Percentiles rank a stretch among this genome's conserved stretches.
Evolutionary conservation across 176 grass and related monocot genomes (phyloP).

Genomic region (Oryza brachyantha): DNA sequence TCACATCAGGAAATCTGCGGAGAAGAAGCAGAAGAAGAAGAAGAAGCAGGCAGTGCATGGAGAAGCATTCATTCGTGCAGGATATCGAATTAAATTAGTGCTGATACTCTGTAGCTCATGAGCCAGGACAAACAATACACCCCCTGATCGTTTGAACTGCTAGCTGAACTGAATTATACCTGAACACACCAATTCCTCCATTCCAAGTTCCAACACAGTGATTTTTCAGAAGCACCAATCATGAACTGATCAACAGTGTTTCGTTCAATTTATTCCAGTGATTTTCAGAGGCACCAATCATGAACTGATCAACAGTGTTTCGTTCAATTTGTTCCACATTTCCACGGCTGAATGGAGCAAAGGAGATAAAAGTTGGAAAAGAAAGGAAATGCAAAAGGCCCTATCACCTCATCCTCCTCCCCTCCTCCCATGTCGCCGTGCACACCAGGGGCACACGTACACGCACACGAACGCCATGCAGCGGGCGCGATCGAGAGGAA

Average conservation of each 20-base stretch:
- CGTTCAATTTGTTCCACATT: background rate
- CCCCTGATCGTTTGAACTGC: background rate
- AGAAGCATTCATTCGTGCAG: background rate
- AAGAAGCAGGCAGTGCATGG: background rate
- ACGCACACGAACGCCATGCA: constrained; percentile 18
- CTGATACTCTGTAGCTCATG: background rate
- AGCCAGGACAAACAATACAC: background rate
- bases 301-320: background rate
- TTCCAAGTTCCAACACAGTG: background rate
- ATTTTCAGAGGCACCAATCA: background rate
- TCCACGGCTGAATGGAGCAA: background rate
- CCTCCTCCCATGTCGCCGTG: constrained; percentile 4
- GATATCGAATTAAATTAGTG: background rate
- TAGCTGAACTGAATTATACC: too few species aligned
- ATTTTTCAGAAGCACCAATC: background rate
- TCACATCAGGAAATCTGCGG: background rate
- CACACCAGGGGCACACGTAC: background rate
- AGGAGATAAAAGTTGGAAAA: constrained; percentile 1
- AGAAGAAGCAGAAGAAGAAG: too few species aligned
- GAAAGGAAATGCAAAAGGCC: constrained; percentile 9
- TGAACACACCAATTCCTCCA: background rate
- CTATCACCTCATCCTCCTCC: background rate
- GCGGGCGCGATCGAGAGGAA: background rate
- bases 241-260: background rate
- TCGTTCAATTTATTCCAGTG: background rate